Evolutionary conservation across 169 alveolate genomes (phyloP), one percentile per base, ranked within the genome.

Genomic region (Cryptosporidium tyzzeri): DNA sequence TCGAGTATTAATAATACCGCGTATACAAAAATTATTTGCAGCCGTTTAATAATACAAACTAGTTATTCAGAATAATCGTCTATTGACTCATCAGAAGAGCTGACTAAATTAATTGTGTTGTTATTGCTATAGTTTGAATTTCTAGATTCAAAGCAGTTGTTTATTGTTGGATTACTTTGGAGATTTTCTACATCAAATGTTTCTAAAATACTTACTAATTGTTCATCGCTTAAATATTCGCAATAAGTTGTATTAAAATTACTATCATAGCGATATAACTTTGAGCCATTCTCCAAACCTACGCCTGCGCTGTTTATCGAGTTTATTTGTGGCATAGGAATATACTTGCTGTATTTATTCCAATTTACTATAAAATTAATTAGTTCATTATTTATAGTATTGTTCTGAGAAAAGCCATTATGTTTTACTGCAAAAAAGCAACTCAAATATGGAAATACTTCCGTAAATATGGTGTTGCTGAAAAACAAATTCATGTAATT

Each of bases 211-310:
- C 80, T 62, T 18, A 80, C 89, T 21, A 80, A 33, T n/a, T 80
- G 89, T 41, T 80, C 89, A 80, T 80, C 89, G 31, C 69, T 80
- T 14, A 80, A 80, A 45, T 62, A 59, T 9, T 80, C 89, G 16
- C 75, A 45, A 41, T 26, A 37, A 44, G 65, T 26, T 35, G 68
- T n/a, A 29, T 62, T 39, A 23, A 44, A 16, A n/a, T 29, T 59
- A 14, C 41, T 37, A 23, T 29, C 45, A 70, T 44, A 44, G 41
- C 6, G 5, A 45, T 70, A 39, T 65, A 65, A 65, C 29, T 31
- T 65, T 65, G 41, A n/a, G 62, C 39, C 37, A 69, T 14, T 45
- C 26, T 39, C 84, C 39, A 41, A n/a, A 37, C 33, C 53, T 3
- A 39, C 23, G n/a, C 51, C 12, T 9, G 12, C 6, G 8, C 3